These are phyloP conservation scores for Xylariaceae sp. DNA, from an alignment of 2,329 filamentous ascomycete genomes.

Conservation along the genomic window DNA sequence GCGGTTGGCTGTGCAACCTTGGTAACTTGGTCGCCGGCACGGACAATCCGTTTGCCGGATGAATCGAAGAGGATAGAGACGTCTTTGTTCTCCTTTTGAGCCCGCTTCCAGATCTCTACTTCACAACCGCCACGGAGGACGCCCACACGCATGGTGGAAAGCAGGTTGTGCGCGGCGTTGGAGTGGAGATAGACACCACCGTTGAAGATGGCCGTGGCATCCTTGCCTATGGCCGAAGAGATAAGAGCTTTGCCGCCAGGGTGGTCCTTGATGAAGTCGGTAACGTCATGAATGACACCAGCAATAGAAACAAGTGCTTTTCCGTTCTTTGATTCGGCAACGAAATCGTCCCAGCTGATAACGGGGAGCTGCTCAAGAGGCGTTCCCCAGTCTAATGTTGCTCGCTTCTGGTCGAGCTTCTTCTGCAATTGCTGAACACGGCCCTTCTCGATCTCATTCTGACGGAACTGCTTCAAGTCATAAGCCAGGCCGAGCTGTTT, in stretches of 20 bases:
- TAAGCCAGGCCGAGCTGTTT: slow-evolving; percentile 71
- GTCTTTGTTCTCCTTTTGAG: slow-evolving; percentile 71
- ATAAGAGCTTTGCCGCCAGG: slow-evolving; percentile 73
- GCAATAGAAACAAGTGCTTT: slow-evolving; percentile 66
- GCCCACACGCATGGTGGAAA: slow-evolving; percentile 71
- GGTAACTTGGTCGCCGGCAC: slow-evolving; percentile 76
- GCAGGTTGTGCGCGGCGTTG: slow-evolving; percentile 70
- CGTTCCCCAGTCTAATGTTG: slow-evolving; percentile 68
- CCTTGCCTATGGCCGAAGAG: slow-evolving; percentile 67
- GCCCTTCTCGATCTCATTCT: slow-evolving; percentile 83
- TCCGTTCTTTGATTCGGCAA: slow-evolving; percentile 67
- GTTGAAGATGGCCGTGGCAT: slow-evolving; percentile 73
- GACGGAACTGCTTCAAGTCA: slow-evolving; percentile 85
- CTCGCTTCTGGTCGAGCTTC: slow-evolving; percentile 70
- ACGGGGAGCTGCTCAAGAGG: slow-evolving; percentile 59
- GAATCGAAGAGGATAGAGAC: slow-evolving; percentile 71
- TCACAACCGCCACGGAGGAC: slow-evolving; percentile 71
- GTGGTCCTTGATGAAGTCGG: slow-evolving; percentile 71
- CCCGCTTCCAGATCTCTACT: slow-evolving; percentile 73
- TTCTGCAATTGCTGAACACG: slow-evolving; percentile 71
- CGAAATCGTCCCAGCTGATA: slow-evolving; percentile 65
- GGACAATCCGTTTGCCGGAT: slow-evolving; percentile 72
- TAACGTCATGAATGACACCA: slow-evolving; percentile 69
- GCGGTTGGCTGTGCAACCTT: slow-evolving; percentile 74
- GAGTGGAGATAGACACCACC: slow-evolving; percentile 71